Conservation (phyloP, 164 flowering plant species). For the Vitis labrusca region DNA sequence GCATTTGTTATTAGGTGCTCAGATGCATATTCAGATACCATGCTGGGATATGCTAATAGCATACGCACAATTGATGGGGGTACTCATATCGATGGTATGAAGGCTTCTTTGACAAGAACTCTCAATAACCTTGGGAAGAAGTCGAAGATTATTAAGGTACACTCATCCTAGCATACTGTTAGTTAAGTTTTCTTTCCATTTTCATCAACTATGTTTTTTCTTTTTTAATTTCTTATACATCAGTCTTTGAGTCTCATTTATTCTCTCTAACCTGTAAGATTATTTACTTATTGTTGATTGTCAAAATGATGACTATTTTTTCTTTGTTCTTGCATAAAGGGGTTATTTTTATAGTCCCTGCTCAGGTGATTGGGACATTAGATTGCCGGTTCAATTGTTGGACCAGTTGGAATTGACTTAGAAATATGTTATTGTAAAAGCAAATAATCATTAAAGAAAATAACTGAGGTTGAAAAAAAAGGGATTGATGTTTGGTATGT, state of each 20-base stretch:
- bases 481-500: too few species aligned
- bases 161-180: slow-evolving; percentile 6
- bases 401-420: too few species aligned
- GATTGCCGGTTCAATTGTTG: too few species aligned
- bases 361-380: too few species aligned
- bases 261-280: too few species aligned
- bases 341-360: too few species aligned
- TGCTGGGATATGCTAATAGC: slow-evolving; percentile 98
- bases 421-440: too few species aligned
- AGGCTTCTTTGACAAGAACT: slow-evolving; percentile 89
- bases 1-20: slow-evolving; percentile 59
- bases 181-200: neutral
- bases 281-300: too few species aligned
- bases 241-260: neutral
- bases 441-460: too few species aligned
- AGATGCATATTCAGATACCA: slow-evolving; percentile 93
- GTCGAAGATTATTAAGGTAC: slow-evolving; percentile 84
- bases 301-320: too few species aligned
- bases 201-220: neutral
- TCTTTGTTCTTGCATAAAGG: too few species aligned
- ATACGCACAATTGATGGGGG: slow-evolving; percentile 98
- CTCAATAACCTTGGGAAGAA: slow-evolving; percentile 83
- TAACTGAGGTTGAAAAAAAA: too few species aligned
- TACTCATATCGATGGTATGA: slow-evolving; percentile 91
- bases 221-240: neutral